Conservation (phyloP, 371 early-diverging fungal species). For the Cokeromyces recurvatus region DNA sequence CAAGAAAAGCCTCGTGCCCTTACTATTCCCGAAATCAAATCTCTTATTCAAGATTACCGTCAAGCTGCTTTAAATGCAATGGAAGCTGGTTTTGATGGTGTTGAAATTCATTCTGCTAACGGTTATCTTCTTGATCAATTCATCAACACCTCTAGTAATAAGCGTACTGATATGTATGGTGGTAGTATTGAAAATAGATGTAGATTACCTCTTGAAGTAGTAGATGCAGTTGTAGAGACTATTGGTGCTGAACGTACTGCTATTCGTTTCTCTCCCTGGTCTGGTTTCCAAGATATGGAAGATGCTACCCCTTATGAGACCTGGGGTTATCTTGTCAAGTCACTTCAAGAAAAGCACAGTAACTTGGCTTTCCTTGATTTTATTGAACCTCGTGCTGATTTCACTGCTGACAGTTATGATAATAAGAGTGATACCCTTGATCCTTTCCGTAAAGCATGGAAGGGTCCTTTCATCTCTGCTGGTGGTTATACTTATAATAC, state of each 20-base stretch:
- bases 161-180: constrained; percentile 55
- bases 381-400: constrained; percentile 24
- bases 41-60: constrained; percentile 54
- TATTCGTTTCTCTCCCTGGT: constrained; percentile 22
- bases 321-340: constrained; percentile 19
- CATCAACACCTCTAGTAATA: constrained; percentile 50
- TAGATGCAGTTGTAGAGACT: constrained; percentile 43
- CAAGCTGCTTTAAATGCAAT: constrained; percentile 41
- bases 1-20: constrained; percentile 42
- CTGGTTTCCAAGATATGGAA: constrained; percentile 22
- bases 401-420: constrained; percentile 1
- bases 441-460: constrained; percentile 34
- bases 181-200: constrained; percentile 72
- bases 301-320: constrained; percentile 33
- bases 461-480: constrained; percentile 30
- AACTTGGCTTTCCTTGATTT: constrained; percentile 31
- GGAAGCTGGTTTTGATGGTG: constrained; percentile 59
- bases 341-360: constrained; percentile 20
- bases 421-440: constrained; percentile 17
- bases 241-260: constrained; percentile 25
- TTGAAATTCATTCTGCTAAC: constrained; percentile 71
- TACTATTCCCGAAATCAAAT: constrained; percentile 56
- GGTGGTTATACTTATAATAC: constrained; percentile 27
- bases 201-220: constrained; percentile 58
- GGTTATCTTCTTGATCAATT: constrained; percentile 68